Base-by-base conservation (phyloP, 768 basidiomycete species). In the Rubroboletus pulcherrimus region DNA sequence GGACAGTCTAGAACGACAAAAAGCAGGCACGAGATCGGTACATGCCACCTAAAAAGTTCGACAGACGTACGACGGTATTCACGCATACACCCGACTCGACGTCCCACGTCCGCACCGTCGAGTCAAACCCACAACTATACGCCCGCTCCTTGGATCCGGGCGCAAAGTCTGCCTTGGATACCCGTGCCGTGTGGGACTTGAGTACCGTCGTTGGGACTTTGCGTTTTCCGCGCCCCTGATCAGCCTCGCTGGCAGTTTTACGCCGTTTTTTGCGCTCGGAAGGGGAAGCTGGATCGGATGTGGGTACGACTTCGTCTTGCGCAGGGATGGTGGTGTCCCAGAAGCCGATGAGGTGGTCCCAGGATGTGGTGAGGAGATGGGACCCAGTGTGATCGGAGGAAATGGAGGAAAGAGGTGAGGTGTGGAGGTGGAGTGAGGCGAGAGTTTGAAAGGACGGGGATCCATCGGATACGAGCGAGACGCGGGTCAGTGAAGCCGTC, bases 101-200 rank as follows among this genome's bases (percentile, higher is more conserved):
- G 65, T 97, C 93, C 96, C 96, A 99, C 2, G 79, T 75, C 24
- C 93, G 78, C 6, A 98, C 84, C 0, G 92, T 92, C 30, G 94
- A 96, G 71, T 97, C 95, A 66, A 92, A 91, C 0, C 91, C 90
- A 65, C 86, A 49, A 12, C 24, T 49, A 17, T 49, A 49, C 3
- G 48, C 35, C 26, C 24, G 24, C 11, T 65, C 50, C 39, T 59
- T 66, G 19, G 63, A 66, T 49, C 72, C 77, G 4, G 67, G 66
- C 11, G 72, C 70, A 73, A 90, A 95, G 0, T 82, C 65, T 4
- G 82, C 86, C 35, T 81, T 84, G 6, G 92, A 93, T 1, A 98
- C 87, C 12, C 91, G 78, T 19, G 80, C 88, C 0, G 85, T 86
- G 69, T 98, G 97, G 0, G 89, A 91, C 60, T 89, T 87, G 53